Evolutionary conservation across 345 rosid genomes (phyloP).

Genomic region (Hibiscus tridactylites): DNA sequence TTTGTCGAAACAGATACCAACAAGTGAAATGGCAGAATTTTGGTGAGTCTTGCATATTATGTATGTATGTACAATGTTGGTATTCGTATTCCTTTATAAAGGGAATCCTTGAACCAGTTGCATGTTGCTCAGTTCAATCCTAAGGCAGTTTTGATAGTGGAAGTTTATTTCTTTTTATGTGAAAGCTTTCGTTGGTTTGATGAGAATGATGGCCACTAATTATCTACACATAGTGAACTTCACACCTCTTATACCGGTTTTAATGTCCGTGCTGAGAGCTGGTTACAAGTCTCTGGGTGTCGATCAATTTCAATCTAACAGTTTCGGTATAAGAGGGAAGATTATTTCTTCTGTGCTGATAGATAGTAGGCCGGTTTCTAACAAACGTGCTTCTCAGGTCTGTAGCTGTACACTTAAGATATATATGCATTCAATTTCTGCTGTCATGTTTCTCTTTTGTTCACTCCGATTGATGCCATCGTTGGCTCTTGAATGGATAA

Average conservation of each 20-base stretch:
- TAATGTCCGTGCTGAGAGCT: too few relatives aligned
- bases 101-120: background rate
- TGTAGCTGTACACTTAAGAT: too few relatives aligned
- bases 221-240: background rate
- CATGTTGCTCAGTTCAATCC: background rate
- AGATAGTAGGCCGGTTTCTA: background rate
- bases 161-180: too few relatives aligned
- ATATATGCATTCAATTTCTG: background rate
- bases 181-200: background rate
- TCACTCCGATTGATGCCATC: background rate
- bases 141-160: background rate
- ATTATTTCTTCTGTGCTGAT: background rate
- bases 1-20: constrained; percentile 60
- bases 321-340: background rate
- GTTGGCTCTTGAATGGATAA: background rate
- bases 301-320: too few relatives aligned
- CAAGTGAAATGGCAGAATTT: constrained; percentile 93
- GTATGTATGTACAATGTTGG: background rate
- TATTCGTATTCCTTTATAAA: background rate
- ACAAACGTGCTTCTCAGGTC: background rate
- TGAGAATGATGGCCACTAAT: background rate
- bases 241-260: background rate
- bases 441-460: background rate
- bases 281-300: too few relatives aligned
- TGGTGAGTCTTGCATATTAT: constrained; percentile 26